Base-by-base conservation (phyloP, 139 green algal genomes). In the Micromonas pusilla region DNA sequence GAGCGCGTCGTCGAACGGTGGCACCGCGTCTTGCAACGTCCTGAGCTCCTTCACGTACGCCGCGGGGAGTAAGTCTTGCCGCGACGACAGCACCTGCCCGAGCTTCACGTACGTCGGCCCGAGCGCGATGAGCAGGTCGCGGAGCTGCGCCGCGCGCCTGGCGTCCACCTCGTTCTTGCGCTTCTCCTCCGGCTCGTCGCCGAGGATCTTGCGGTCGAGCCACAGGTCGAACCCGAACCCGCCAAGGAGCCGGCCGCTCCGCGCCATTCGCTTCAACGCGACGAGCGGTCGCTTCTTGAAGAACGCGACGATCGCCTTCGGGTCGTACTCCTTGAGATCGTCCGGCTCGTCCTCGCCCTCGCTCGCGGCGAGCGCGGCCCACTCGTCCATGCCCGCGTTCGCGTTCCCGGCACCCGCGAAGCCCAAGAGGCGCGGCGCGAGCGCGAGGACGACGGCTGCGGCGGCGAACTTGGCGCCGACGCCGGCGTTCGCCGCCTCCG, bases 101-200 rank as follows among this genome's bases (percentile, higher is more conserved):
- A 83, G 38, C 64, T 83, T 83, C 13, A 83, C 73, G 72, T 80
- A 83, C 52, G 79, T 83, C 6, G 79, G 79, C 20, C 77, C 78
- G 26, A 83, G 62, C 0, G 32, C 32, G 26, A 83, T 72, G 16
- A 83, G 64, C 21, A 83, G 31, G 13, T 66, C 34, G 26, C 33
- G 31, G 20, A 83, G 73, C 71, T 83, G 70, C 6, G 38, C 31
- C 68, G 79, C 79, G 21, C 79, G 73, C 28, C 66, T 79, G 19
- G 60, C 33, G 62, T 83, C 70, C 36, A 66, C 23, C 28, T 31
- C n/a, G 20, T 63, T 73, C 52, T 67, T 66, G 28, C n/a, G 26
- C 74, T 57, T 71, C 45, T 83, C 79, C 30, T 60, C 65, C 52
- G 70, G n/a, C 19, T 83, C 52, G 6, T 74, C 52, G 1, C 70